Evolutionary conservation across 305 asterid genomes (phyloP), one percentile per base, ranked within the genome.

Genomic region (Stenogyne calaminthoides): DNA sequence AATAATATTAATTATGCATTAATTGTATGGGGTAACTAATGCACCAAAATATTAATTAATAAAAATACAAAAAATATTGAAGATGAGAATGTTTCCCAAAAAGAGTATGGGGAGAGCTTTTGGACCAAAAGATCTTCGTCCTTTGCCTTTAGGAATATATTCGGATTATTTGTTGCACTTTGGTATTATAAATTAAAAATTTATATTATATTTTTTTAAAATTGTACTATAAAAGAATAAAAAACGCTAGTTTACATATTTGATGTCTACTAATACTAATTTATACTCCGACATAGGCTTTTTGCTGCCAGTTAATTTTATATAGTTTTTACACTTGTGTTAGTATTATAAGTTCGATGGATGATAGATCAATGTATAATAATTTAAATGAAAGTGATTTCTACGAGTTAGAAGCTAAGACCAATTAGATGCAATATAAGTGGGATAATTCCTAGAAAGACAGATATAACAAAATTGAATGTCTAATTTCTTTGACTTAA

Each of bases 61-160:
- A 4, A 32, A 15, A 51, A 68, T 11, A 19, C 5, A 19, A 34
- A 62, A 19, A 25, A 6, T 15, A 40, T 1, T 25, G 56, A 66
- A 25, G 39, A 20, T 9, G 60, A 40, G 72, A 55, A 62, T 75
- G 65, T 32, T 51, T 40, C 47, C 56, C 40, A 5, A 58, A 64
- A 52, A 69, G 57, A 55, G 76, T 46, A 18, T 61, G 64, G 20
- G n/a, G n/a, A n/a, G n/a, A 36, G 67, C 67, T 66, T 77, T 65
- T 72, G 78, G 78, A 40, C 81, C 78, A 39, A 65, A 62, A 62
- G 54, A 44, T 64, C 71, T 9, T 39, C 8, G 2, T 8, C 18
- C 40, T 19, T 64, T 70, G 32, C 70, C 42, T 66, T 71, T 57
- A 1, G 64, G 60, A 18, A 56, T 27, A 70, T 54, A 70, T 56